Evolutionary conservation across 2,329 filamentous ascomycete species (phyloP).

Genomic region (Microdochium paspali): DNA sequence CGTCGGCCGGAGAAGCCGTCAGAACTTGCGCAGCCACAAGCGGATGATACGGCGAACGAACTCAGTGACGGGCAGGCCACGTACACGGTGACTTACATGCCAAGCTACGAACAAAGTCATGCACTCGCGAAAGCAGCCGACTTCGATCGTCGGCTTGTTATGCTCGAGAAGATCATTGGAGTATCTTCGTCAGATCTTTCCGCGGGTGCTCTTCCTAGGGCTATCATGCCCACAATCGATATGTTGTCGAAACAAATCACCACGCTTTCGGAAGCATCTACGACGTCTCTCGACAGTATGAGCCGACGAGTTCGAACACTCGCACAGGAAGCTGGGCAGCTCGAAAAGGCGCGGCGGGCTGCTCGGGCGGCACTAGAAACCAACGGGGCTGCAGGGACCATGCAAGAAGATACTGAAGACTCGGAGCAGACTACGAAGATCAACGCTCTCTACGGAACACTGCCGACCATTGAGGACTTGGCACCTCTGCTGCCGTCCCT

Average conservation of each 20-base stretch:
- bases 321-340: conserved; percentile 60
- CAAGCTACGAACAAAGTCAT: conserved; percentile 56
- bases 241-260: conserved; percentile 72
- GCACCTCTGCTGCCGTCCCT: conserved; percentile 77
- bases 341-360: conserved; percentile 55
- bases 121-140: conserved; percentile 73
- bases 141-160: conserved; percentile 72
- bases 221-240: conserved; percentile 75
- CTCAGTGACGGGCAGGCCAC: conserved; percentile 27
- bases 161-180: conserved; percentile 75
- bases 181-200: conserved; percentile 57
- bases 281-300: conserved; percentile 63
- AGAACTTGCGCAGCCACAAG: conserved; percentile 10
- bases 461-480: conserved; percentile 81
- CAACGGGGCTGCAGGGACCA: conserved; percentile 35
- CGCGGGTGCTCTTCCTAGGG: conserved; percentile 45
- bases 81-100: conserved; percentile 57
- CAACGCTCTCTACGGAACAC: conserved; percentile 79
- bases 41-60: conserved; percentile 2
- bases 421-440: conserved; percentile 76
- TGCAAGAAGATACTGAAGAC: conserved; percentile 34
- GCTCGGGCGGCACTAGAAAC: conserved; percentile 54
- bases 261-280: conserved; percentile 63
- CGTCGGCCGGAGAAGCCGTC: conserved; percentile 7
- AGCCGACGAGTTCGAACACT: conserved; percentile 61